These are phyloP conservation scores for Tricholoma bakamatsutake DNA, from an alignment of 768 basidiomycete species.

Conservation along the genomic window DNA sequence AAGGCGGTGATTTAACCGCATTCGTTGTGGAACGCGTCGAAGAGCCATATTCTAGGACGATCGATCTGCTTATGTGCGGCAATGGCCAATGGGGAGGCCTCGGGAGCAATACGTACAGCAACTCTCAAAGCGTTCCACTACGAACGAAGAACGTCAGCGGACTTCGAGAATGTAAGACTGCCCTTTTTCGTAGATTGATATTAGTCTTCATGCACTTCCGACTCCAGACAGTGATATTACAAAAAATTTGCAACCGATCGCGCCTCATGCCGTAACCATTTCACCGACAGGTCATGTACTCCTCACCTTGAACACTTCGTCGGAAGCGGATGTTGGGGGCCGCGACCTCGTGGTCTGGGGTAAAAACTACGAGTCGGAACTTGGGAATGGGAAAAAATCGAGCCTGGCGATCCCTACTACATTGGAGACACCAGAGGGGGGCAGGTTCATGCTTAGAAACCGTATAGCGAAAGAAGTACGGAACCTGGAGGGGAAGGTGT, in stretches of 20 bases:
- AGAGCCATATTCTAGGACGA: constrained; percentile 18
- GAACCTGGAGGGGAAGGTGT: constrained; percentile 55
- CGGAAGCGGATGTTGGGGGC: constrained; percentile 44
- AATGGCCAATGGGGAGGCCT: constrained; percentile 82
- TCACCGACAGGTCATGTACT: constrained; percentile 75
- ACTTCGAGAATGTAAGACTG: constrained; percentile 74
- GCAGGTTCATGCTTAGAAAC: constrained; percentile 52
- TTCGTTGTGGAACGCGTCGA: constrained; percentile 60
- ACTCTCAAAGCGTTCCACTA: constrained; percentile 61
- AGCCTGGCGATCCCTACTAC: constrained; percentile 49
- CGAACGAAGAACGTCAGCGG: constrained; percentile 79
- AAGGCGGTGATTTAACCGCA: constrained; percentile 72
- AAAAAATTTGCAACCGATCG: constrained; percentile 56
- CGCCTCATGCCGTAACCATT: constrained; percentile 56
- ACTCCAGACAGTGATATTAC: constrained; percentile 60
- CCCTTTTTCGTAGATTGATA: neutral
- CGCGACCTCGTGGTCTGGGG: constrained; percentile 74
- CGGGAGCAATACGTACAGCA: constrained; percentile 63
- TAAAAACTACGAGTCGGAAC: constrained; percentile 63
- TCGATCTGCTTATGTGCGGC: constrained; percentile 66
- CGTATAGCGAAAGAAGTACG: constrained; percentile 45
- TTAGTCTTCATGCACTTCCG: constrained; percentile 1
- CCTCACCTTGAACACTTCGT: constrained; percentile 60
- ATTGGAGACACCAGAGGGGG: constrained; percentile 46
- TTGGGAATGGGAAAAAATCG: constrained; percentile 68